These are phyloP conservation scores for Kodamaea sp. DNA, from an alignment of 1,139 yeast species.

Conservation along the genomic window DNA sequence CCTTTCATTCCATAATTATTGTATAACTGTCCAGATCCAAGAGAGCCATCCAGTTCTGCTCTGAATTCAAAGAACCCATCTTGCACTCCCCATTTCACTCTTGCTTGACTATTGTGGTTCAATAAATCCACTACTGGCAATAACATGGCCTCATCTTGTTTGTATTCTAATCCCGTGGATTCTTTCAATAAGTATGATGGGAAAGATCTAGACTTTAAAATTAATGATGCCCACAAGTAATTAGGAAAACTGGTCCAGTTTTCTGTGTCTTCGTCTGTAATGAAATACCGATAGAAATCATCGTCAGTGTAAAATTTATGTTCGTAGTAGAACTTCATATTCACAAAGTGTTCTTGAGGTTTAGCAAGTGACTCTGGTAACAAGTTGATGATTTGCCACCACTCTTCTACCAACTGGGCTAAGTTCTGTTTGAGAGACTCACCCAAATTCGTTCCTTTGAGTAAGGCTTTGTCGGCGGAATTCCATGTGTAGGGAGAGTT, in stretches of 20 bases:
- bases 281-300: conserved; percentile 33
- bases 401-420: conserved; percentile 44
- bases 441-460: conserved; percentile 66
- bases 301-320: conserved; percentile 44
- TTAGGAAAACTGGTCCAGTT: conserved; percentile 67
- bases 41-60: conserved; percentile 30
- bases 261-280: conserved; percentile 19
- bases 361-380: conserved; percentile 34
- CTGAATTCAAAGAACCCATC: conserved; percentile 30
- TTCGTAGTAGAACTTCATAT: conserved; percentile 51
- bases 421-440: conserved; percentile 40
- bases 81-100: conserved; percentile 62
- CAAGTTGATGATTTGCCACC: conserved; percentile 47
- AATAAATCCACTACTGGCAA: conserved; percentile 78
- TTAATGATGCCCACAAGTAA: conserved; percentile 73
- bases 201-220: conserved; percentile 76
- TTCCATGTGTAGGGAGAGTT: conserved; percentile 69
- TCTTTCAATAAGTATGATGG: conserved; percentile 55
- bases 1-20: conserved; percentile 89
- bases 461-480: conserved; percentile 45
- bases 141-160: conserved; percentile 60
- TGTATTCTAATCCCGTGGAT: conserved; percentile 19
- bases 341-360: conserved; percentile 40
- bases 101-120: conserved; percentile 64
- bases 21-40: conserved; percentile 43